Evolutionary conservation across 179 eudicot species (phyloP), one percentile per base, ranked within the genome.

Genomic region (Nepenthes alata): DNA sequence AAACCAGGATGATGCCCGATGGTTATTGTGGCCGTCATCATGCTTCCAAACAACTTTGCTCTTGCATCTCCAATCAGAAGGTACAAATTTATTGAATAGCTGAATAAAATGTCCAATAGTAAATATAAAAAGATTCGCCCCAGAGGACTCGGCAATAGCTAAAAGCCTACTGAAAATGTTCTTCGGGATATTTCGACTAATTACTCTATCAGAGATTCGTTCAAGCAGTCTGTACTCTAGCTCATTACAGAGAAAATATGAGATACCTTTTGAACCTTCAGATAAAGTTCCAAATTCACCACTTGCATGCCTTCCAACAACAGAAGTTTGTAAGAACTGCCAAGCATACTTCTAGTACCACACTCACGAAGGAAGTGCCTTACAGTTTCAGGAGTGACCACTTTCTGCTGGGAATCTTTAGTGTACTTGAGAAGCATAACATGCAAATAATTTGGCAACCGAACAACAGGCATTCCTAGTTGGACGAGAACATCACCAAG

Each of bases 371-470:
- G 79, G 66, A 79, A 88, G 57, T 81, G 70, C 10, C 99, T 76
- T 49, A 88, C 95, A 53, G 91, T 70, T 78, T 84, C 96, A 74
- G 97, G 91, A 64, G 96, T 85, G 61, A 95, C 85, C 68, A 88
- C 83, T 78, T 81, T 91, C 71, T 74, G 80, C 68, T 77, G 80
- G 68, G 72, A 72, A 72, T 70, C 71, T 53, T 73, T 47, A 10
- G 59, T 59, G 64, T 55, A 74, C 66, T 78, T 95, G 73, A 94
- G 65, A 62, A 91, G 85, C 96, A 88, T 91, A 64, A 78, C 64
- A 72, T 66, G 74, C 76, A 95, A 71, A 48, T 67, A 69, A 71
- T 70, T 72, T 41, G 87, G 85, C 74, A 91, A 67, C 71, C 82
- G 86, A 60, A 86, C 96, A 75, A 91, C 67, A n/a, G 96, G 91